These are phyloP conservation scores for Dispira simplex DNA, from an alignment of 192 early-diverging fungal species.

Conservation along the genomic window DNA sequence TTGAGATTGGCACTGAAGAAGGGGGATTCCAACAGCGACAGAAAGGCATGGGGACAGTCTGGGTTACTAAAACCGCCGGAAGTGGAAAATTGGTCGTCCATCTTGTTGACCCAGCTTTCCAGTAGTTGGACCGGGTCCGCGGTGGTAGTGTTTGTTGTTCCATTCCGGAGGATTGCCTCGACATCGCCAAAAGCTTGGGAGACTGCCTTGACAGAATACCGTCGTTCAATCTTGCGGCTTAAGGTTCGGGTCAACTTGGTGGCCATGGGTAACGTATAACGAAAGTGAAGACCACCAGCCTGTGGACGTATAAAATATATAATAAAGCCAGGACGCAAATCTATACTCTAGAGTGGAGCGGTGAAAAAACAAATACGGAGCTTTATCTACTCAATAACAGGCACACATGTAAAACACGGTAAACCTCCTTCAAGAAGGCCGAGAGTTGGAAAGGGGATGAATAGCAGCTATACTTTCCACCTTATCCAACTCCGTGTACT, in stretches of 20 bases:
- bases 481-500: too few species aligned
- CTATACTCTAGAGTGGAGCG: too few species aligned
- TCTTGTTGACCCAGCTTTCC: constrained; percentile 5
- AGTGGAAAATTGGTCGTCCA: constrained; percentile 3
- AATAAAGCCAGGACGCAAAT: too few species aligned
- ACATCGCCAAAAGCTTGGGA: not conserved
- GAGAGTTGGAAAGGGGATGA: too few species aligned
- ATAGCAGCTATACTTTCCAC: too few species aligned
- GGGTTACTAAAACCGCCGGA: constrained; percentile 4
- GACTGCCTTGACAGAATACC: constrained; percentile 1
- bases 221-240: constrained; percentile 3
- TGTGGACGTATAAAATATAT: too few species aligned
- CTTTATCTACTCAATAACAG: too few species aligned
- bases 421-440: too few species aligned
- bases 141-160: not conserved
- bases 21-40: constrained; percentile 4
- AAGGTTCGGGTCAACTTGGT: constrained; percentile 2
- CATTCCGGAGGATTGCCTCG: not conserved
- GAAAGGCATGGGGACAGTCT: constrained; percentile 10
- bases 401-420: too few species aligned
- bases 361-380: too few species aligned
- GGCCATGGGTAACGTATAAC: not conserved
- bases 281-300: too few species aligned
- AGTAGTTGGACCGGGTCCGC: not conserved
- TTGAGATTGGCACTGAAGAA: not conserved